A percentile compares a stretch with the other conserved stretches of the same genome.
These are phyloP conservation scores for Fusarium oxysporum DNA, from an alignment of 2,329 filamentous ascomycete species.

Conservation along the genomic window DNA sequence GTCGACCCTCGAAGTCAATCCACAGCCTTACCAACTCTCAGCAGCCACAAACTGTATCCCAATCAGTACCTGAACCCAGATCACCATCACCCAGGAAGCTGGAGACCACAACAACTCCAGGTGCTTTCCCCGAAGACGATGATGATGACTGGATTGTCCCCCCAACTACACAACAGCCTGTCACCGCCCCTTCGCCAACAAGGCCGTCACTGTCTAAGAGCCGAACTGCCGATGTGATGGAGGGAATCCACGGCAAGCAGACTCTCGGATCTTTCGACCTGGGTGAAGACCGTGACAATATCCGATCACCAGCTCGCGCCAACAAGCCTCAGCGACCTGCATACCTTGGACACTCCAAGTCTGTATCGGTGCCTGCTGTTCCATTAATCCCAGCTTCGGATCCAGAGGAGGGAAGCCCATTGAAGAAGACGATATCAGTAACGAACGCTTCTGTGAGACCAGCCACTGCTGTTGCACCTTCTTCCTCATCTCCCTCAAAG, in stretches of 20 bases:
- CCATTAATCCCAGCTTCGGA: conserved; percentile 42
- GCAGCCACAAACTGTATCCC: conserved; percentile 40
- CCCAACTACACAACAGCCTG: conserved; percentile 52
- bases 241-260: conserved; percentile 62
- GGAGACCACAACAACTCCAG: conserved; percentile 62
- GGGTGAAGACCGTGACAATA: conserved; percentile 10
- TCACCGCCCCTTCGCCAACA: conserved; percentile 45
- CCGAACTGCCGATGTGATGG: conserved; percentile 71
- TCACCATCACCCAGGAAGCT: conserved; percentile 47
- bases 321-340: conserved; percentile 34
- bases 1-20: conserved; percentile 62
- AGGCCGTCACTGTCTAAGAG: conserved; percentile 70
- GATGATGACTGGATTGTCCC: conserved; percentile 71
- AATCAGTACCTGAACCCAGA: conserved; percentile 46
- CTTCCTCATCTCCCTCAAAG: conserved; percentile 63
- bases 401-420: conserved; percentile 43
- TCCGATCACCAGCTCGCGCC: conserved; percentile 26
- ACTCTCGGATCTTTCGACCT: conserved; percentile 58
- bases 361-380: conserved; percentile 70
- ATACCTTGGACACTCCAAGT: conserved; percentile 63
- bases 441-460: conserved; percentile 66
- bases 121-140: conserved; percentile 69
- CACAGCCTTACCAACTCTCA: conserved; percentile 53
- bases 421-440: conserved; percentile 71
- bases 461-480: conserved; percentile 55